A percentile compares a stretch with the other conserved stretches of the same genome.
These are phyloP conservation scores for Talaromyces sp. DNA, from an alignment of 2,329 filamentous ascomycete genomes.

Conservation along the genomic window DNA sequence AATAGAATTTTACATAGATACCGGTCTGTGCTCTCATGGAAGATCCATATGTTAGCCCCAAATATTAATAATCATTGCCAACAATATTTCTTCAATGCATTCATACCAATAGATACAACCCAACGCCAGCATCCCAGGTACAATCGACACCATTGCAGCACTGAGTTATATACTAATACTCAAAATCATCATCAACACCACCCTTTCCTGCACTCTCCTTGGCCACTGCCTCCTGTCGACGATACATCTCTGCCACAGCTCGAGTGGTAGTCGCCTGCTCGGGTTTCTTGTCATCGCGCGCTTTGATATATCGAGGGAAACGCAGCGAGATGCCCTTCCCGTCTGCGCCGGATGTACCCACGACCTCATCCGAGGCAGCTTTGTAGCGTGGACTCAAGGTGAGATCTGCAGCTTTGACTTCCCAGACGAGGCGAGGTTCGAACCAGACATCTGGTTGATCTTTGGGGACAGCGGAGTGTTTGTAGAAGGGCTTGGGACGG, in stretches of 20 bases:
- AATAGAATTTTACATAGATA: no score
- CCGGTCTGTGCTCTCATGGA: no score
- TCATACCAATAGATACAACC: not conserved
- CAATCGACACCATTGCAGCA: not conserved
- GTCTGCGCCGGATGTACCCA: slow-evolving; percentile 55
- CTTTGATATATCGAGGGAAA: slow-evolving; percentile 88
- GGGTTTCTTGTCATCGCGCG: slow-evolving; percentile 91
- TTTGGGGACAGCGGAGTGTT: slow-evolving; percentile 74
- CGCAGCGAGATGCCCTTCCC: slow-evolving; percentile 77
- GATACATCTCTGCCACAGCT: slow-evolving; percentile 95
- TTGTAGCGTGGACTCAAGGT: slow-evolving; percentile 90
- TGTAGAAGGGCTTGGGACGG: slow-evolving; percentile 88
- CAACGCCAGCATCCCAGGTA: not conserved
- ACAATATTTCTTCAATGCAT: not conserved
- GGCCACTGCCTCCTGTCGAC: slow-evolving; percentile 82
- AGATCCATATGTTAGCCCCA: no score
- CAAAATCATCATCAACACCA: slow-evolving; percentile 94
- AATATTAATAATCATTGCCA: not conserved
- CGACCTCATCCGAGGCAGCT: slow-evolving; percentile 76
- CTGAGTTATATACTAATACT: slow-evolving; percentile 62
- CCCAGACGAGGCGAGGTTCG: slow-evolving; percentile 91
- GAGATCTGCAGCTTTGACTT: slow-evolving; percentile 93
- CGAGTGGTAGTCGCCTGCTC: slow-evolving; percentile 79
- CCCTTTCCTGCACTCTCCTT: slow-evolving; percentile 82
- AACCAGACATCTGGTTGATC: slow-evolving; percentile 99